Percentiles rank a stretch among this genome's conserved stretches.
These are phyloP conservation scores for Pichia sp. DNA, from an alignment of 1,139 yeast genomes.

Conservation along the genomic window DNA sequence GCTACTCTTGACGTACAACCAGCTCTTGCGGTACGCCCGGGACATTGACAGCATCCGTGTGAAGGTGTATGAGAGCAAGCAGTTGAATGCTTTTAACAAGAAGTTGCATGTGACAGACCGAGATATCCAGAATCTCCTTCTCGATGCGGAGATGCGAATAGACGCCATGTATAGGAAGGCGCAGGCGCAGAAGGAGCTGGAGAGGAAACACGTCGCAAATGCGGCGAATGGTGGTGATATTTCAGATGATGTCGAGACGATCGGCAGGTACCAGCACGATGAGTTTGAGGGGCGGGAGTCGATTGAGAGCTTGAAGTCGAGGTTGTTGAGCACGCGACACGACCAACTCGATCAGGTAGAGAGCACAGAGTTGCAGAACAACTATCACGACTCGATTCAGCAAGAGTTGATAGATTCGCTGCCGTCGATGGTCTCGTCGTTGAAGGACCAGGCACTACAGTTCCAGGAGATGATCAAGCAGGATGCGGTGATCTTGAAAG, in stretches of 20 bases:
- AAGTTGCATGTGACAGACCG: constrained; percentile 17
- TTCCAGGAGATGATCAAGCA: constrained; percentile 30
- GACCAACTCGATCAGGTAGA: constrained; percentile 26
- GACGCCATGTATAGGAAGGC: background rate
- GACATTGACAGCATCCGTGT: constrained; percentile 12
- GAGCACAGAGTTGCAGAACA: constrained; percentile 24
- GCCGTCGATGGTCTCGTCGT: constrained; percentile 29
- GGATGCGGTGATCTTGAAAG: constrained; percentile 31
- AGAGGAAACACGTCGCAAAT: background rate
- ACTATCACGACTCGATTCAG: constrained; percentile 31
- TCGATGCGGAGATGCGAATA: constrained; percentile 19
- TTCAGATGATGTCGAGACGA: background rate
- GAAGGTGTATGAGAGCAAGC: background rate
- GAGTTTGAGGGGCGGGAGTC: constrained; percentile 19
- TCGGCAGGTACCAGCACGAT: background rate
- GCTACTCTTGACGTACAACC: constrained; percentile 4
- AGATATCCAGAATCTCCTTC: constrained; percentile 15
- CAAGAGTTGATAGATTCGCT: constrained; percentile 31
- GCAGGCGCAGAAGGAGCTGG: constrained; percentile 3
- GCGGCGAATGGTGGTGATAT: background rate
- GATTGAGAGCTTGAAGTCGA: constrained; percentile 24
- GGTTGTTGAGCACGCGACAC: constrained; percentile 23
- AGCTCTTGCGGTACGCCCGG: constrained; percentile 2
- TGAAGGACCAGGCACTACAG: constrained; percentile 30
- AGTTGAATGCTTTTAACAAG: background rate